Evolutionary conservation across 768 basidiomycete genomes (phyloP).

Genomic region (Strobilomyces confusus): DNA sequence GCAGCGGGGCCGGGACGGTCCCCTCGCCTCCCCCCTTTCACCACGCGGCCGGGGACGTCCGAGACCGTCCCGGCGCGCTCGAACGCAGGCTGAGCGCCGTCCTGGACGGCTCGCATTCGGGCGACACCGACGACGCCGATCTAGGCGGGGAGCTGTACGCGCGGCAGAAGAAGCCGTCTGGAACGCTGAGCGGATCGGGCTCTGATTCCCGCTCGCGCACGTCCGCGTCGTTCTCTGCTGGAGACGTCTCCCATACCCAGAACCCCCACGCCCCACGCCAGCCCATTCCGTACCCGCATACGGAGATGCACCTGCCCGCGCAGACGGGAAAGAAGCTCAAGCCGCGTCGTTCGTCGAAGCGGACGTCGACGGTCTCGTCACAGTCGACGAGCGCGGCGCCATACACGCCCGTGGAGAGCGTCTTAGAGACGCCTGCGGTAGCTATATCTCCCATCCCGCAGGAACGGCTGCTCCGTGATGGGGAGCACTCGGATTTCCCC

Average conservation of each 20-base stretch:
- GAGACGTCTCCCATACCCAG: constrained; percentile 20
- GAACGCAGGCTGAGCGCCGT: neutral
- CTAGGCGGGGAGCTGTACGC: constrained; percentile 56
- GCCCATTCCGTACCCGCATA: constrained; percentile 24
- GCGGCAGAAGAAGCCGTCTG: constrained; percentile 31
- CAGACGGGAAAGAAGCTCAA: constrained; percentile 10
- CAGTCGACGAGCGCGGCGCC: constrained; percentile 46
- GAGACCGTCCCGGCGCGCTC: constrained; percentile 8
- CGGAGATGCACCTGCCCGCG: constrained; percentile 25
- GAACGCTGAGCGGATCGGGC: constrained; percentile 34
- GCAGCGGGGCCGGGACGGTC: constrained; percentile 43
- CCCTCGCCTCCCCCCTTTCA: neutral
- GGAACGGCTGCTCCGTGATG: constrained; percentile 31
- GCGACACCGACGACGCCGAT: constrained; percentile 51
- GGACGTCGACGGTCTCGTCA: constrained; percentile 36
- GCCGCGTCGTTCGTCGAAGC: constrained; percentile 25
- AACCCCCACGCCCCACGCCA: constrained; percentile 26
- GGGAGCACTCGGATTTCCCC: constrained; percentile 30
- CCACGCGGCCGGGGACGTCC: neutral
- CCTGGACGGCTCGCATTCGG: constrained; percentile 8
- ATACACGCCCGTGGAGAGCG: constrained; percentile 32
- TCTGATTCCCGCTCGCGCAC: constrained; percentile 64
- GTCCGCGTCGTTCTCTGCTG: constrained; percentile 43
- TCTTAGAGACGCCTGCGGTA: constrained; percentile 25
- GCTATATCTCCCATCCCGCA: constrained; percentile 26